Evolutionary conservation across 2,329 filamentous ascomycete genomes (phyloP).

Genomic region (Colletotrichum australisinense): DNA sequence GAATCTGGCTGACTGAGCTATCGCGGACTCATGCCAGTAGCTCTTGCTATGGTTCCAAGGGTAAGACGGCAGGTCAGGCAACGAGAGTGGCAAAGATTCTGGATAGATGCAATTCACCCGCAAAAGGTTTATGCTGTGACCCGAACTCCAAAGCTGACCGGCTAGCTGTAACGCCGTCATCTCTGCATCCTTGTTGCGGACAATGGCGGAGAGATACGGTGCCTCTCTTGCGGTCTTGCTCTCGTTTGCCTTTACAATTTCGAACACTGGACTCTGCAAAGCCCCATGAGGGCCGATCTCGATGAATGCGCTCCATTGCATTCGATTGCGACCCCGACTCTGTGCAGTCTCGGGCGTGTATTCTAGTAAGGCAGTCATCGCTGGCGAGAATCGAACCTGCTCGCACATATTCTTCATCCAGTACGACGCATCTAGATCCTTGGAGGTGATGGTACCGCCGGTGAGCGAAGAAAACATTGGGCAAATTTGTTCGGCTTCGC

Average conservation of each 20-base stretch:
- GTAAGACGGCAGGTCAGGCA: conserved; percentile 37
- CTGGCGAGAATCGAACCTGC: conserved; percentile 7
- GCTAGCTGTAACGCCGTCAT: conserved; percentile 39
- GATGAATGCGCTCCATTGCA: conserved; percentile 33
- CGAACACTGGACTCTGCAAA: conserved; percentile 50
- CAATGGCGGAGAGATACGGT: conserved; percentile 42
- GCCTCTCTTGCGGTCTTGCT: conserved; percentile 33
- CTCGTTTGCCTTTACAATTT: conserved; percentile 56
- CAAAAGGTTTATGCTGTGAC: conserved; percentile 42
- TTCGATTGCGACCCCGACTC: conserved; percentile 22
- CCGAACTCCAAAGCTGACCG: background rate
- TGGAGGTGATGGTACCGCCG: conserved; percentile 38
- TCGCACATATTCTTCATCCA: conserved; percentile 25
- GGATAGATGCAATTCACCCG: conserved; percentile 42
- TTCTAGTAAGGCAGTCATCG: background rate
- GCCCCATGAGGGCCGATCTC: conserved; percentile 52
- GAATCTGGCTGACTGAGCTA: background rate
- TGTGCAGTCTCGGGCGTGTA: background rate
- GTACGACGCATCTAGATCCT: conserved; percentile 42
- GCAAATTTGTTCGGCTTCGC: conserved; percentile 41
- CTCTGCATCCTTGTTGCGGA: conserved; percentile 41
- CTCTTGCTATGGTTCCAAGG: conserved; percentile 34
- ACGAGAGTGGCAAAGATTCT: conserved; percentile 20
- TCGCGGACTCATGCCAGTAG: conserved; percentile 30
- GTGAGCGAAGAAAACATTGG: conserved; percentile 38